phyloP scores from a whole-genome alignment of 164 flowering plant genomes.

The Macadamia tetraphylla region DNA sequence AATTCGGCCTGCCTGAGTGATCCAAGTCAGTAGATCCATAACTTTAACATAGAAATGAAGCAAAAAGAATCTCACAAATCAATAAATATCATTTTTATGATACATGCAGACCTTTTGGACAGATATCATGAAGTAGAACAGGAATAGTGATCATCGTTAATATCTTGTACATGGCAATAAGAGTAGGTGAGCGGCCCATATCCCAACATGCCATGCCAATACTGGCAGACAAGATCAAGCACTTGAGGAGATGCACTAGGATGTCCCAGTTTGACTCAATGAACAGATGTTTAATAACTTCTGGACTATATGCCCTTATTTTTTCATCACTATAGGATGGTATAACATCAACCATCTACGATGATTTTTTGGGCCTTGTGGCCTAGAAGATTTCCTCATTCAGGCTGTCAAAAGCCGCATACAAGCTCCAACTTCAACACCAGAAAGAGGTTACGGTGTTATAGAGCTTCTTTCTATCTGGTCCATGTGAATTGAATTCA shows the following conservation, averaged over 20 bases:
- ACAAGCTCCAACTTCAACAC: not conserved
- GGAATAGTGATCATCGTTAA: not conserved
- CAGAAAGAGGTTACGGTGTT: too few relatives aligned
- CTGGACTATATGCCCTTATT: not conserved
- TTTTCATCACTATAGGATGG: not conserved
- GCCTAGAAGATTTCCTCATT: too few relatives aligned
- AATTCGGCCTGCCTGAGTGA: conserved; percentile 52
- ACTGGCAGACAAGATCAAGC: not conserved
- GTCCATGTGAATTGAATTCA: not conserved
- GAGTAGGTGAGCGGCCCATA: not conserved
- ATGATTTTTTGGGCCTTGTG: not conserved
- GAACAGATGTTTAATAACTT: not conserved
- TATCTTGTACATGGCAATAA: not conserved
- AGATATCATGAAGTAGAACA: not conserved
- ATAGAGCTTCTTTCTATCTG: too few relatives aligned
- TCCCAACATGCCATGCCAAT: not conserved
- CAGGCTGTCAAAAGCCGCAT: not conserved
- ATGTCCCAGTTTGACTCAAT: not conserved
- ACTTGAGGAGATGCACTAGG: not conserved
- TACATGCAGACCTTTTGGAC: not conserved
- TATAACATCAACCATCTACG: not conserved
- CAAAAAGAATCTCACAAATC: not conserved
- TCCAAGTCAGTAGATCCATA: conserved; percentile 21
- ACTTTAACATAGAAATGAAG: not conserved
- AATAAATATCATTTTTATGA: not conserved